A percentile compares a stretch with the other conserved stretches of the same genome.
These are phyloP conservation scores for Monosporozyma aerobia DNA, from an alignment of 805 yeast genomes.

Conservation along the genomic window DNA sequence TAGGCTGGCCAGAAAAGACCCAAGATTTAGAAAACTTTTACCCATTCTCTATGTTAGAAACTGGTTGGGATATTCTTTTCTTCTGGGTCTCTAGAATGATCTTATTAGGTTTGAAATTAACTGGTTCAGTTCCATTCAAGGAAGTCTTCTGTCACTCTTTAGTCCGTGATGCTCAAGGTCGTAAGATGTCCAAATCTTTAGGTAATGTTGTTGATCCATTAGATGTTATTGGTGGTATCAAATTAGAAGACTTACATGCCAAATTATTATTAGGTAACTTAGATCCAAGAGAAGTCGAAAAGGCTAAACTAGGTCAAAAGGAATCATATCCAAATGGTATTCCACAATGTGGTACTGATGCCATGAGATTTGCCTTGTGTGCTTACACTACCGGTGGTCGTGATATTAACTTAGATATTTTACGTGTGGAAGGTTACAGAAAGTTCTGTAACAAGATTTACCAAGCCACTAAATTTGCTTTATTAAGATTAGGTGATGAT, in stretches of 20 bases:
- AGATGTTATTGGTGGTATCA: constrained; percentile 85
- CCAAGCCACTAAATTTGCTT: constrained; percentile 95
- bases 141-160: constrained; percentile 98
- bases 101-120: constrained; percentile 77
- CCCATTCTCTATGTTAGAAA: constrained; percentile 91
- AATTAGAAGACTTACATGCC: constrained; percentile 68
- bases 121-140: constrained; percentile 85
- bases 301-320: constrained; percentile 81
- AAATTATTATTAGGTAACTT: constrained; percentile 74
- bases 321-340: constrained; percentile 92
- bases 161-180: constrained; percentile 98
- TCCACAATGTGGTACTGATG: constrained; percentile 99
- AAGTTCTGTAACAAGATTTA: constrained; percentile 99
- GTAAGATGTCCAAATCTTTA: constrained; percentile 96
- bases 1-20: constrained; percentile 89
- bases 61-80: constrained; percentile 98
- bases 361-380: constrained; percentile 94
- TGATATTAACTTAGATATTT: constrained; percentile 90
- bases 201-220: constrained; percentile 96
- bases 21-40: constrained; percentile 66
- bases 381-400: constrained; percentile 98
- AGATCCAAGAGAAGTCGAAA: constrained; percentile 79
- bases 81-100: constrained; percentile 99
- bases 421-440: constrained; percentile 97
- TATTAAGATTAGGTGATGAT: constrained; percentile 85